Evolutionary conservation across 192 early-diverging fungal genomes (phyloP).

Genomic region (Funneliformis mosseae): DNA sequence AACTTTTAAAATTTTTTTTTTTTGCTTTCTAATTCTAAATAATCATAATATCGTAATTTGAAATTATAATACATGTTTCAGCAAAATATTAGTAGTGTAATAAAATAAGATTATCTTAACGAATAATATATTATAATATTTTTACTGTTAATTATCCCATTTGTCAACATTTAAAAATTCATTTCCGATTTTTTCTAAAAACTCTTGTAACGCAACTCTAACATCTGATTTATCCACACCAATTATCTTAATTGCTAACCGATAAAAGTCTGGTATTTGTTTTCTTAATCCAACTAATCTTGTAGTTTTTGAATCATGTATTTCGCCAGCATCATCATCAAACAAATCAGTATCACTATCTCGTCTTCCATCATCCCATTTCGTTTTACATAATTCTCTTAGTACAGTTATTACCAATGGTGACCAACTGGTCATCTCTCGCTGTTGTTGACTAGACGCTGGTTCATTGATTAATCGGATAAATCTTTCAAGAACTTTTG

Average conservation of each 20-base stretch:
- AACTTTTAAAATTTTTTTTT: too few relatives aligned
- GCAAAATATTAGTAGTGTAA: too few relatives aligned
- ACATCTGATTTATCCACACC: conserved; percentile 49
- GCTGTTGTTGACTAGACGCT: conserved; percentile 41
- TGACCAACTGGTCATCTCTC: conserved; percentile 50
- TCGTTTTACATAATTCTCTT: conserved; percentile 45
- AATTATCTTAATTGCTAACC: conserved; percentile 43
- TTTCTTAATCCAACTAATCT: conserved; percentile 37
- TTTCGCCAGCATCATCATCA: conserved; percentile 16
- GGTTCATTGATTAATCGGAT: conserved; percentile 45
- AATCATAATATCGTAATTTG: too few relatives aligned
- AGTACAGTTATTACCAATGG: conserved; percentile 48
- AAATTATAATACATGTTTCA: too few relatives aligned
- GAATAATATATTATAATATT: neutral
- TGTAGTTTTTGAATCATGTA: neutral
- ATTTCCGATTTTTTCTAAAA: conserved; percentile 45
- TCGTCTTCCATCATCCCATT: conserved; percentile 13
- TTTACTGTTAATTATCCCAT: conserved; percentile 10
- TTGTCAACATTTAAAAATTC: conserved; percentile 32
- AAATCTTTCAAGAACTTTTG: conserved; percentile 44
- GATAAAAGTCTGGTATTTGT: conserved; percentile 48
- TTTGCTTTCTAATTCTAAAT: too few relatives aligned
- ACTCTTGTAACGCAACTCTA: conserved; percentile 46
- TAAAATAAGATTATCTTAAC: too few relatives aligned
- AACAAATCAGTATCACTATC: conserved; percentile 7